phyloP scores from a whole-genome alignment of 768 basidiomycete genomes.

The Scleroderma bovista region DNA sequence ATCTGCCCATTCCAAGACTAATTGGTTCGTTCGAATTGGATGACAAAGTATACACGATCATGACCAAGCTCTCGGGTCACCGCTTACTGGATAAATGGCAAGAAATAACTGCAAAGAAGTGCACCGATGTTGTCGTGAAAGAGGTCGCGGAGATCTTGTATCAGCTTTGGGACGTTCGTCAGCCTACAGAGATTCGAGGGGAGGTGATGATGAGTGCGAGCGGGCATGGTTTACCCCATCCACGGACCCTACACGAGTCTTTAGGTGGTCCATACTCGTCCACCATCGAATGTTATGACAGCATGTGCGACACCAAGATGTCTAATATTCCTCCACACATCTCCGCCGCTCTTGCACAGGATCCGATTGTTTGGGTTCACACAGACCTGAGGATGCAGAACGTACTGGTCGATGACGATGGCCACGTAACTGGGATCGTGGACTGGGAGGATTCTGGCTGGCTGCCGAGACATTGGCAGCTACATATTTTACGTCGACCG shows the following conservation, averaged over 20 bases:
- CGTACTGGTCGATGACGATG: conserved; percentile 14
- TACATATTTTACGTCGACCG: conserved; percentile 8
- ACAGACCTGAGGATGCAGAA: conserved; percentile 17
- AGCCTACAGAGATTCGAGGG: conserved; percentile 9
- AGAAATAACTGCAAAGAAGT: conserved; percentile 3
- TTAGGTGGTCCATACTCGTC: conserved; percentile 14
- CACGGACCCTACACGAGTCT: conserved; percentile 6
- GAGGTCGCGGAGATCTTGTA: conserved; percentile 6
- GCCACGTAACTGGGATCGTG: conserved; percentile 16
- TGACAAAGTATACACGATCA: conserved; percentile 14
- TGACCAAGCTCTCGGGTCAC: conserved; percentile 17
- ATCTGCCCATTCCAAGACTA: conserved; percentile 19
- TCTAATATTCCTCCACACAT: conserved; percentile 2
- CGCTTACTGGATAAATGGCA: conserved; percentile 7
- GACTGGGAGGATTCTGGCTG: conserved; percentile 24
- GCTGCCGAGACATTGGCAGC: conserved; percentile 19
- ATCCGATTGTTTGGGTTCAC: conserved; percentile 13
- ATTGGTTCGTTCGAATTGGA: conserved; percentile 12
- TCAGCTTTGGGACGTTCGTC: conserved; percentile 15
- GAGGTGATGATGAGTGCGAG: conserved; percentile 21
- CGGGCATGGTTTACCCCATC: conserved; percentile 19
- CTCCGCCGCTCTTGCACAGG: not conserved
- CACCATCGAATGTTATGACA: conserved; percentile 13
- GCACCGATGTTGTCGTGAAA: not conserved
- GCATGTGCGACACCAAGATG: conserved; percentile 4